Percentiles rank a stretch among this genome's conserved stretches.
Evolutionary conservation across 371 early-diverging fungal genomes (phyloP).

Genomic region (Nosema muscidifuracis): DNA sequence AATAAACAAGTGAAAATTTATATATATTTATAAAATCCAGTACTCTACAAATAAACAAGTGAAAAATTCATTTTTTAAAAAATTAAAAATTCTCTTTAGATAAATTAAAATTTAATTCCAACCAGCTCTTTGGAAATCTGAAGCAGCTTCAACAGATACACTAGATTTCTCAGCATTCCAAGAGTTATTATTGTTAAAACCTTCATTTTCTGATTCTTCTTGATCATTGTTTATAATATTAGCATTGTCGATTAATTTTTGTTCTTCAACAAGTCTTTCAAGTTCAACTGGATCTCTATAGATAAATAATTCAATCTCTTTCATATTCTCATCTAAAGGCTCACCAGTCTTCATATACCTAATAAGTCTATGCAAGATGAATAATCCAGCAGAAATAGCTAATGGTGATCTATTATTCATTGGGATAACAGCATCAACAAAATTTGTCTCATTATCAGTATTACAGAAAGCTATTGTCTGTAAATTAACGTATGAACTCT

Average conservation of each 20-base stretch:
- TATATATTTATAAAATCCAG: too few relatives aligned
- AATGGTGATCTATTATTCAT: constrained; percentile 96
- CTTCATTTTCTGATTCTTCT: neutral
- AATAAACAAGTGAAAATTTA: too few relatives aligned
- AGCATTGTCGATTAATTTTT: constrained; percentile 42
- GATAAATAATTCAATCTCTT: constrained; percentile 61
- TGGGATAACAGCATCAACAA: constrained; percentile 96
- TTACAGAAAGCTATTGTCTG: constrained; percentile 95
- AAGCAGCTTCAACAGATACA: neutral
- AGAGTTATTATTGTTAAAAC: neutral
- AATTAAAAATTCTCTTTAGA: too few relatives aligned
- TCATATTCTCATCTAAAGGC: constrained; percentile 55
- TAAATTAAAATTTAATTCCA: too few relatives aligned
- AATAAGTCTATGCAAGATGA: constrained; percentile 88
- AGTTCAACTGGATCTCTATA: constrained; percentile 63
- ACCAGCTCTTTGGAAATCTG: constrained; percentile 13
- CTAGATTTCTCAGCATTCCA: neutral
- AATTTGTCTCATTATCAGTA: constrained; percentile 80
- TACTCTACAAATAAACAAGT: too few relatives aligned
- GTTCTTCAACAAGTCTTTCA: constrained; percentile 57
- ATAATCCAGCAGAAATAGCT: constrained; percentile 89
- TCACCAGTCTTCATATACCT: constrained; percentile 82
- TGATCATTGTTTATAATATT: constrained; percentile 1
- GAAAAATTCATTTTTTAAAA: too few relatives aligned
- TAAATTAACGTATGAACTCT: constrained; percentile 95